phyloP scores from a whole-genome alignment of 768 basidiomycete species.

The Phaffia australis region DNA sequence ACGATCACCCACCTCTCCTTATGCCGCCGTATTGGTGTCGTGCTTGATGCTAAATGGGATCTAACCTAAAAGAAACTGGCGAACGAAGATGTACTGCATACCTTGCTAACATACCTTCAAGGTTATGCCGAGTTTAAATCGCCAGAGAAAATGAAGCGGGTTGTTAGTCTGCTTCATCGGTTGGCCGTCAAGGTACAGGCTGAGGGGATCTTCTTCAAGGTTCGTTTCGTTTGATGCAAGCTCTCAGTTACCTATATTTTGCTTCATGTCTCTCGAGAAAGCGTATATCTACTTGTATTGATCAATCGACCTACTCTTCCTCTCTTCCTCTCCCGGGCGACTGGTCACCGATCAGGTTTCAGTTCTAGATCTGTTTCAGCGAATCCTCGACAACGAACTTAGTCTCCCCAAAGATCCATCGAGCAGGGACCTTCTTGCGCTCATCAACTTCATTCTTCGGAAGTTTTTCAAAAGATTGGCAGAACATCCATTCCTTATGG shows the following conservation, averaged over 20 bases:
- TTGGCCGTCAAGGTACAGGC: constrained; percentile 84
- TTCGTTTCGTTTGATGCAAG: constrained; percentile 35
- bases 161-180: constrained; percentile 78
- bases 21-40: too few relatives aligned
- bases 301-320: not conserved
- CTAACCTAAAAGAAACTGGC: constrained; percentile 63
- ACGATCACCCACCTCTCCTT: too few relatives aligned
- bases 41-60: not conserved
- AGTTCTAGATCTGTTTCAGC: constrained; percentile 74
- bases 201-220: constrained; percentile 92
- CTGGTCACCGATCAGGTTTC: constrained; percentile 54
- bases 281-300: not conserved
- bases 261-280: not conserved
- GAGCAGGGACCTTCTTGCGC: constrained; percentile 65
- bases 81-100: constrained; percentile 68
- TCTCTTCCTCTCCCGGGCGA: not conserved
- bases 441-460: constrained; percentile 77
- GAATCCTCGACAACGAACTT: constrained; percentile 68
- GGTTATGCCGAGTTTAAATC: constrained; percentile 71
- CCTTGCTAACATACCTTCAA: constrained; percentile 68
- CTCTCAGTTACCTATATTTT: constrained; percentile 17
- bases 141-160: constrained; percentile 76
- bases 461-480: constrained; percentile 88
- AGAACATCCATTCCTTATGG: constrained; percentile 71
- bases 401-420: constrained; percentile 61